These are phyloP conservation scores for Trichoderma sp. DNA, from an alignment of 2,329 filamentous ascomycete species.

Conservation along the genomic window DNA sequence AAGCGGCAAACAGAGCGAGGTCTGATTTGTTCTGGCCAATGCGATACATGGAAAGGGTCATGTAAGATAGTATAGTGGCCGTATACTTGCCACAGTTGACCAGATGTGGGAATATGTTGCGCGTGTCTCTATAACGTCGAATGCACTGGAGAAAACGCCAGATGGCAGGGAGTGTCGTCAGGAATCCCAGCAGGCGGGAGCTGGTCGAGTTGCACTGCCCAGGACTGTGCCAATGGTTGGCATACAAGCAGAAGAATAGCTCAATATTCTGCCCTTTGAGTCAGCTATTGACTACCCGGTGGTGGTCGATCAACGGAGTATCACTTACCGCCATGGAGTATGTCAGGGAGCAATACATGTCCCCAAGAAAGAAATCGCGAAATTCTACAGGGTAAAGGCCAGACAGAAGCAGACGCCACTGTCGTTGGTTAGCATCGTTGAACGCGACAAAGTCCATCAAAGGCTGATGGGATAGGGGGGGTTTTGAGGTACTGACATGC, in stretches of 20 bases:
- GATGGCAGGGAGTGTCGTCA: constrained; percentile 79
- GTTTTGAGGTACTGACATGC: constrained; percentile 58
- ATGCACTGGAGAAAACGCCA: constrained; percentile 92
- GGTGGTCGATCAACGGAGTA: background rate
- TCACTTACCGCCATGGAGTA: constrained; percentile 80
- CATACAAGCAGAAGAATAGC: constrained; percentile 92
- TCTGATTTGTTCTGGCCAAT: constrained; percentile 61
- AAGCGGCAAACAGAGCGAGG: constrained; percentile 75
- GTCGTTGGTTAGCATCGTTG: constrained; percentile 27
- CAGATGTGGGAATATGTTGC: constrained; percentile 86
- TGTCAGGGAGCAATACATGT: constrained; percentile 95
- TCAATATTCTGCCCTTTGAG: constrained; percentile 70
- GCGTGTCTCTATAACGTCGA: constrained; percentile 83
- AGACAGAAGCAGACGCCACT: constrained; percentile 84
- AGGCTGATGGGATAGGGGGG: background rate
- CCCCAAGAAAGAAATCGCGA: constrained; percentile 93
- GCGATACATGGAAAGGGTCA: constrained; percentile 80
- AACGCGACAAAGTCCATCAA: background rate
- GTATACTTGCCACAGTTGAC: constrained; percentile 91
- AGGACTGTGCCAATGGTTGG: constrained; percentile 73
- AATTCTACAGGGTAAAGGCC: constrained; percentile 94
- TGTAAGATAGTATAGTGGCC: constrained; percentile 78
- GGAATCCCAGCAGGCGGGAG: constrained; percentile 82
- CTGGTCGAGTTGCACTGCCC: constrained; percentile 80
- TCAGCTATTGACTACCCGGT: background rate